phyloP scores from a whole-genome alignment of 306 rosid species.

The Corylus heterophylla region DNA sequence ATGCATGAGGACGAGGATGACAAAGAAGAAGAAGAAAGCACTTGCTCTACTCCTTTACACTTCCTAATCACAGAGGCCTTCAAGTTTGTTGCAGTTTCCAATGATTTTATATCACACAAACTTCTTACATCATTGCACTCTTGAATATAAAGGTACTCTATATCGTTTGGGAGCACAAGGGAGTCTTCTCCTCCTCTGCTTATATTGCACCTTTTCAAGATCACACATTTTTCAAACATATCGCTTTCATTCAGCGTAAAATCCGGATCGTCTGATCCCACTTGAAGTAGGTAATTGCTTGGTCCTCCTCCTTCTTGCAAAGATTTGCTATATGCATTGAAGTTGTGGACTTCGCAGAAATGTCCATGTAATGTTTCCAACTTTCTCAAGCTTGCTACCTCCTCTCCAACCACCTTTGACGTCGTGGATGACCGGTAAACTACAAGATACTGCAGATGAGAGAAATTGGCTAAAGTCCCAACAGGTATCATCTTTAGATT shows the following conservation, averaged over 20 bases:
- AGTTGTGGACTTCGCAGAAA: neutral
- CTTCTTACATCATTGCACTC: neutral
- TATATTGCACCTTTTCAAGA: neutral
- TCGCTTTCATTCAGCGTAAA: neutral
- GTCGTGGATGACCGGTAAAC: neutral
- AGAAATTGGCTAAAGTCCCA: neutral
- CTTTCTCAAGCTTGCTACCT: constrained; percentile 10
- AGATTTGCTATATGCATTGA: neutral
- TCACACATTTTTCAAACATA: constrained; percentile 5
- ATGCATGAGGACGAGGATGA: neutral
- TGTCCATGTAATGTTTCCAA: constrained; percentile 6
- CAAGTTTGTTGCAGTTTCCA: neutral
- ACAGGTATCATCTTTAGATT: neutral
- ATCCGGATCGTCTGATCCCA: constrained; percentile 1
- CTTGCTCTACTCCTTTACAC: neutral
- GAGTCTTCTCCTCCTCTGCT: neutral
- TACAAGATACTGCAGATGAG: constrained; percentile 12
- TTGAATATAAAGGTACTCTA: neutral
- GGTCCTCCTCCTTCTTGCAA: neutral
- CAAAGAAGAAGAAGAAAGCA: constrained; percentile 14
- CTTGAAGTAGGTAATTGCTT: neutral
- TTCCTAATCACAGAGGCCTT: neutral
- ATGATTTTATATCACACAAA: constrained; percentile 10
- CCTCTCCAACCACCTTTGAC: neutral
- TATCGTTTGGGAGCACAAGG: constrained; percentile 17